Conservation (phyloP, 1,139 yeast genomes). For the Yamadazyma sp. region DNA sequence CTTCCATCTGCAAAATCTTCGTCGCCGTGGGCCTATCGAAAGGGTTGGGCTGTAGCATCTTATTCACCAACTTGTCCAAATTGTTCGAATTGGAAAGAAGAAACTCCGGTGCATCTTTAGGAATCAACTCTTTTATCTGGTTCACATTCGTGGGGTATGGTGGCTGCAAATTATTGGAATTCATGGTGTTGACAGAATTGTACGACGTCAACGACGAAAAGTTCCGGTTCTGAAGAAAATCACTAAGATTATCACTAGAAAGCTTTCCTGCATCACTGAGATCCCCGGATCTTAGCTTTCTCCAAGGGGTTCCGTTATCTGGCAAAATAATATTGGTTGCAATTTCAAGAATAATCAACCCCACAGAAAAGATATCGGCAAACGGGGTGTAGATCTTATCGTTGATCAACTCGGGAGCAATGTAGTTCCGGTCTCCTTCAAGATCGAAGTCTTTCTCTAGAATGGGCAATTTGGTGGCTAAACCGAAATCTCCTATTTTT, state of each 20-base stretch:
- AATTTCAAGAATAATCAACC: conserved; percentile 87
- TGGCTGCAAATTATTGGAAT: conserved; percentile 13
- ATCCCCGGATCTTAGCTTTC: conserved; percentile 92
- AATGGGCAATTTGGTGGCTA: conserved; percentile 55
- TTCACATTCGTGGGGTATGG: conserved; percentile 11
- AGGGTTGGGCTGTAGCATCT: conserved; percentile 93
- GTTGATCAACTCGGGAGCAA: conserved; percentile 93
- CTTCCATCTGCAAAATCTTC: conserved; percentile 64
- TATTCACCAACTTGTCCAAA: conserved; percentile 75
- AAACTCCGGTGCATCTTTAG: conserved; percentile 85
- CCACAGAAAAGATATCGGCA: conserved; percentile 92
- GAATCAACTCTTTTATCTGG: conserved; percentile 38
- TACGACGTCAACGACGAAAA: conserved; percentile 38
- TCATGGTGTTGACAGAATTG: conserved; percentile 17
- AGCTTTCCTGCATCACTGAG: conserved; percentile 91
- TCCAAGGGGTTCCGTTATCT: conserved; percentile 97
- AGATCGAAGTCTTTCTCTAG: conserved; percentile 69
- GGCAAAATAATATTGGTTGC: conserved; percentile 96
- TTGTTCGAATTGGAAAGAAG: conserved; percentile 72
- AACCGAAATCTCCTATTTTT: conserved; percentile 81
- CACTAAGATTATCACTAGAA: conserved; percentile 54
- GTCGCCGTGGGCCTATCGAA: conserved; percentile 75
- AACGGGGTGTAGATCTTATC: conserved; percentile 83
- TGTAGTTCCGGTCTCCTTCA: conserved; percentile 96
- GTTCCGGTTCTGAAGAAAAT: conserved; percentile 42